Conservation (phyloP, 768 basidiomycete genomes). For the Neoboletus subvelutipes region DNA sequence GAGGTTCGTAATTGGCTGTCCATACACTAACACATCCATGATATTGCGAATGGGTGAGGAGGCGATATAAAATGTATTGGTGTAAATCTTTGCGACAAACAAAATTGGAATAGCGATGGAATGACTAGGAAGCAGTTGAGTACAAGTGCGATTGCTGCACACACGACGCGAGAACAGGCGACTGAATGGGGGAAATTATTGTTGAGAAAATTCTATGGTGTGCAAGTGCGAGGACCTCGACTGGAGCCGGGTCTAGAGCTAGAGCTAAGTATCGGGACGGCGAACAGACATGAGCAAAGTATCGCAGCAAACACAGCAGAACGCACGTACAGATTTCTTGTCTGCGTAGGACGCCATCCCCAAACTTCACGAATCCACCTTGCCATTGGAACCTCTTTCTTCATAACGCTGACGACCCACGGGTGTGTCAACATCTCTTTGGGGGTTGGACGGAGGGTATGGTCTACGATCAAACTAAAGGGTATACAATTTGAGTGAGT, state of each 20-base stretch:
- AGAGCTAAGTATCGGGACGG: conserved; percentile 8
- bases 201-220: conserved; percentile 23
- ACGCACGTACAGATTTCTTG: conserved; percentile 23
- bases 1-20: conserved; percentile 15
- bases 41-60: conserved; percentile 9
- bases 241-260: conserved; percentile 32
- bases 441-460: conserved; percentile 71
- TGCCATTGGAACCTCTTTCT: conserved; percentile 84
- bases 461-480: conserved; percentile 67
- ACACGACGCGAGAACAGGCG: conserved; percentile 13
- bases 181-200: neutral
- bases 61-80: conserved; percentile 17
- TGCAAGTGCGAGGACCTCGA: conserved; percentile 26
- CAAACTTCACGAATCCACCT: conserved; percentile 86
- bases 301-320: neutral
- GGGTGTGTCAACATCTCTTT: conserved; percentile 80
- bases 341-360: conserved; percentile 60
- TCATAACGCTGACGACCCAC: conserved; percentile 77
- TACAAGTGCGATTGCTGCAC: conserved; percentile 24
- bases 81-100: conserved; percentile 23
- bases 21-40: conserved; percentile 19
- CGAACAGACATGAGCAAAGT: neutral
- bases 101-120: conserved; percentile 12
- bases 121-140: conserved; percentile 13
- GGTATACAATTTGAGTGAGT: conserved; percentile 6